Percentiles rank a stretch among this genome's conserved stretches.
These are phyloP conservation scores for Phytophthora podocarpi DNA, from an alignment of 352 stramenopile genomes.

Conservation along the genomic window DNA sequence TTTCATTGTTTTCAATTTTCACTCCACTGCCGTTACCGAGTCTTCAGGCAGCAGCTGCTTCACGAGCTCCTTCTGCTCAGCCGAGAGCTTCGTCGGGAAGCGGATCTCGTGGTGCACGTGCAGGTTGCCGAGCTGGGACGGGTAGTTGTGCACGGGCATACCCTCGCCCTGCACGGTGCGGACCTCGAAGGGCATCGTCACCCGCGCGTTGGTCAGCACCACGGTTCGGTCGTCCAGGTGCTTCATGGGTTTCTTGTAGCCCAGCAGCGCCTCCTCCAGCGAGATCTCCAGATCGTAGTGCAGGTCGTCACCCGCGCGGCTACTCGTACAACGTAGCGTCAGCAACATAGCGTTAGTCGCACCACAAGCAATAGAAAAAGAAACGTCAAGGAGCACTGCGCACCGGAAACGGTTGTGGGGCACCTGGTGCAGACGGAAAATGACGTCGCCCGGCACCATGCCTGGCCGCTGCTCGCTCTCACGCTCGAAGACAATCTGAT, in stretches of 20 bases:
- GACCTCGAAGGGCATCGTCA: slow-evolving; percentile 95
- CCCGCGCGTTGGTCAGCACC: slow-evolving; percentile 73
- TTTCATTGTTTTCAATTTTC: slow-evolving; percentile 9
- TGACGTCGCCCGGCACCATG: slow-evolving; percentile 93
- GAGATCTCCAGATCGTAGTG: slow-evolving; percentile 95
- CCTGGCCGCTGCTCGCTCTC: slow-evolving; percentile 86
- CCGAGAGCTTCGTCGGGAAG: slow-evolving; percentile 91
- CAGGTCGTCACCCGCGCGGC: slow-evolving; percentile 94
- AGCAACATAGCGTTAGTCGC: background rate
- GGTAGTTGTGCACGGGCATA: slow-evolving; percentile 94
- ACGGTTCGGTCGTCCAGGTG: slow-evolving; percentile 96
- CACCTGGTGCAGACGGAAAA: slow-evolving; percentile 94
- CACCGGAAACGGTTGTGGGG: slow-evolving; percentile 89
- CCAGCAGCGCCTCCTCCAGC: slow-evolving; percentile 96
- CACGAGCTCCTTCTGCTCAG: slow-evolving; percentile 87
- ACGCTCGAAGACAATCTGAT: slow-evolving; percentile 88
- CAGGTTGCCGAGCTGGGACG: slow-evolving; percentile 91
- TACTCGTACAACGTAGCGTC: slow-evolving; percentile 30
- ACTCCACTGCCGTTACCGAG: slow-evolving; percentile 24
- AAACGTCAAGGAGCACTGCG: background rate
- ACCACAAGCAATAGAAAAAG: background rate
- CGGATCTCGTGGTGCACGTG: slow-evolving; percentile 96
- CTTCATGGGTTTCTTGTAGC: slow-evolving; percentile 92
- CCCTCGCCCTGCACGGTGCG: slow-evolving; percentile 92
- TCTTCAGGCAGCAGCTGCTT: slow-evolving; percentile 50